phyloP scores from a whole-genome alignment of 164 flowering plant genomes.

The Saururus chinensis region DNA sequence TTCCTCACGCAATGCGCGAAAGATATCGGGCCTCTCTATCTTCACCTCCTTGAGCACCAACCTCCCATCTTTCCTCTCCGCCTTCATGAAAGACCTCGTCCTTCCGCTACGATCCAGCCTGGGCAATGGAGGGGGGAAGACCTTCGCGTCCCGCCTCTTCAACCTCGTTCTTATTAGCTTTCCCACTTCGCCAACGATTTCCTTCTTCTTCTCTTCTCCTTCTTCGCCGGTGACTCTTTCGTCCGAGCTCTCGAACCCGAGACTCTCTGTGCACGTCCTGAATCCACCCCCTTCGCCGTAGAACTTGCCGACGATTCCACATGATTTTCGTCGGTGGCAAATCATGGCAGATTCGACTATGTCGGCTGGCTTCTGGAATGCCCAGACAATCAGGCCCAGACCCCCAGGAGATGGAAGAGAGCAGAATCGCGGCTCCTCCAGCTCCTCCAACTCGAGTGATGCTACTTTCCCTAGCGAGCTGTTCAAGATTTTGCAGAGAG shows the following conservation, averaged over 20 bases:
- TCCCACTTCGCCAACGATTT: not conserved
- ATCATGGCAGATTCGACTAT: not conserved
- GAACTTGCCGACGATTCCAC: not conserved
- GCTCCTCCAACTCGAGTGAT: too few relatives aligned
- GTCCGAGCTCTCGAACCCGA: constrained; percentile 56
- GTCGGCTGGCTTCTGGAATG: not conserved
- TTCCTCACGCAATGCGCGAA: constrained; percentile 27
- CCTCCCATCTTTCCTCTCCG: constrained; percentile 43
- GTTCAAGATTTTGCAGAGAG: not conserved
- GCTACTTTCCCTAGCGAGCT: not conserved
- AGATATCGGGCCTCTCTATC: constrained; percentile 32
- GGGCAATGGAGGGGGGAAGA: constrained; percentile 45
- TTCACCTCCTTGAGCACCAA: constrained; percentile 33
- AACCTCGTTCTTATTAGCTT: constrained; percentile 5
- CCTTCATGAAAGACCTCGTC: constrained; percentile 28
- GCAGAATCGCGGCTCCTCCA: not conserved
- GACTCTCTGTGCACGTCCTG: constrained; percentile 50
- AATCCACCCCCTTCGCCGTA: constrained; percentile 21
- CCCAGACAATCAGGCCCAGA: not conserved
- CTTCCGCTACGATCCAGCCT: constrained; percentile 28
- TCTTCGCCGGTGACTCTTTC: constrained; percentile 9
- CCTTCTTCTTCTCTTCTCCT: constrained; percentile 6
- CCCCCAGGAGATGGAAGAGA: not conserved
- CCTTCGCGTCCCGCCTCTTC: constrained; percentile 1
- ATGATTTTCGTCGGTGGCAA: not conserved